Conservation (phyloP, 1,284 basidiomycete species). For the Apiotrichum sp. region DNA sequence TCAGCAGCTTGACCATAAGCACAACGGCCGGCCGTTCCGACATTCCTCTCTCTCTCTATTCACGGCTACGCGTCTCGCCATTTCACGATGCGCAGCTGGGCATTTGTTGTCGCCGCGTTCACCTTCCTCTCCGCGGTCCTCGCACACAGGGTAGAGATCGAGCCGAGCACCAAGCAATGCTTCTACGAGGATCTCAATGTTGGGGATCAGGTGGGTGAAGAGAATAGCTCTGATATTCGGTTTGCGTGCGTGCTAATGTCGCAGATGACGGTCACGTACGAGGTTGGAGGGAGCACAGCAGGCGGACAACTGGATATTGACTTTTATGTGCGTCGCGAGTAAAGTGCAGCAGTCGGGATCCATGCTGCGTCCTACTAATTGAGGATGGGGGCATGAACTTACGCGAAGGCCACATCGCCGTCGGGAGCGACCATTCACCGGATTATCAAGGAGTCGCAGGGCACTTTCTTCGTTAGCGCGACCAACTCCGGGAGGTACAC, state of each 20-base stretch:
- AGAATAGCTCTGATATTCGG: too few relatives aligned
- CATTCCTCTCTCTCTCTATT: too few relatives aligned
- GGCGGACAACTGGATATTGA: slow-evolving; percentile 96
- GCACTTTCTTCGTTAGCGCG: slow-evolving; percentile 81
- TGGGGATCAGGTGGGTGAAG: slow-evolving; percentile 71
- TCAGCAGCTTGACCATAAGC: too few relatives aligned
- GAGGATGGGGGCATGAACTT: background rate
- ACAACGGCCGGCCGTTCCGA: too few relatives aligned
- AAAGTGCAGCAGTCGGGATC: too few relatives aligned
- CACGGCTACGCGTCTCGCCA: too few relatives aligned
- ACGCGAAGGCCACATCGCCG: slow-evolving; percentile 68
- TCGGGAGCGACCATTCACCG: slow-evolving; percentile 62
- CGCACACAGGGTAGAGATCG: slow-evolving; percentile 53
- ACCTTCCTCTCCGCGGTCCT: slow-evolving; percentile 30
- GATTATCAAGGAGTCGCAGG: slow-evolving; percentile 80
- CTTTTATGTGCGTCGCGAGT: slow-evolving; percentile 64
- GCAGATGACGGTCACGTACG: slow-evolving; percentile 98
- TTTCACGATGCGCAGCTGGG: slow-evolving; percentile 9
- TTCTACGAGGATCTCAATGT: slow-evolving; percentile 96
- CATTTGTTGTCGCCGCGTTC: slow-evolving; percentile 16
- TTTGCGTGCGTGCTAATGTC: background rate
- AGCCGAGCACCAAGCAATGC: slow-evolving; percentile 82
- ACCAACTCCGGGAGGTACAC: slow-evolving; percentile 79
- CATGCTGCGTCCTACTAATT: too few relatives aligned
- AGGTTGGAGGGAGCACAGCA: slow-evolving; percentile 67